A percentile compares a stretch with the other conserved stretches of the same genome.
phyloP scores from a whole-genome alignment of 148 eudicot species.

The Agrostemma githago region DNA sequence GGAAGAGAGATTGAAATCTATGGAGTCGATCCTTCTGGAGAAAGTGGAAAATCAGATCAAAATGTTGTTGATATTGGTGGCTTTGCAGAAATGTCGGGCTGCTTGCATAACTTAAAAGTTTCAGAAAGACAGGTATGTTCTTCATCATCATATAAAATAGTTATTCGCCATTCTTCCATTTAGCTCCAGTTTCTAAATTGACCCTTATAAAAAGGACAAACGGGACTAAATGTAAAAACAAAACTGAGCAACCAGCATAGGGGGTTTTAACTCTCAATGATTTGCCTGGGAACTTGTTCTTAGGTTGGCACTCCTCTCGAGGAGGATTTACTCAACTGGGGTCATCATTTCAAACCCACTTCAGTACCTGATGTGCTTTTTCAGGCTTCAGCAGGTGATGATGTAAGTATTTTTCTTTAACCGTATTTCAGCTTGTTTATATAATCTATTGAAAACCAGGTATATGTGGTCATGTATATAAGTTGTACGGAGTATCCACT shows the following conservation, averaged over 20 bases:
- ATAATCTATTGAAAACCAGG: slow-evolving; percentile 1
- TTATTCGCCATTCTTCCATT: not conserved
- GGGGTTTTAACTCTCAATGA: not conserved
- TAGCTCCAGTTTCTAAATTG: not conserved
- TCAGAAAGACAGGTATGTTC: slow-evolving; percentile 79
- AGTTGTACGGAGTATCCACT: not conserved
- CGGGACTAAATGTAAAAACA: no score
- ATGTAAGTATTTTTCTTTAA: slow-evolving; percentile 42
- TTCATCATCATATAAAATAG: not conserved
- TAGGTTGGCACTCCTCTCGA: slow-evolving; percentile 89
- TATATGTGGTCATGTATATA: not conserved
- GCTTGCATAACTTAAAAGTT: slow-evolving; percentile 53
- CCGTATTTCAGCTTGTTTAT: slow-evolving; percentile 9
- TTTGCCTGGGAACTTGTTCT: slow-evolving; percentile 16
- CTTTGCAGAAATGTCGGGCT: slow-evolving; percentile 84
- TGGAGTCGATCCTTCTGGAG: slow-evolving; percentile 27
- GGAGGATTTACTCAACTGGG: slow-evolving; percentile 96
- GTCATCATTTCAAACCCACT: slow-evolving; percentile 66
- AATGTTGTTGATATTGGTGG: slow-evolving; percentile 74
- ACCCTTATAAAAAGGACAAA: no score
- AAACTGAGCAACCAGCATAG: not conserved
- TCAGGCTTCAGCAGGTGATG: slow-evolving; percentile 96
- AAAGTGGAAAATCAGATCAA: slow-evolving; percentile 33
- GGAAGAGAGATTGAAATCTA: slow-evolving; percentile 21
- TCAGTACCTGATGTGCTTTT: slow-evolving; percentile 83